Evolutionary conservation across 1,284 basidiomycete species (phyloP).

Genomic region (Entoloma clypeatum): DNA sequence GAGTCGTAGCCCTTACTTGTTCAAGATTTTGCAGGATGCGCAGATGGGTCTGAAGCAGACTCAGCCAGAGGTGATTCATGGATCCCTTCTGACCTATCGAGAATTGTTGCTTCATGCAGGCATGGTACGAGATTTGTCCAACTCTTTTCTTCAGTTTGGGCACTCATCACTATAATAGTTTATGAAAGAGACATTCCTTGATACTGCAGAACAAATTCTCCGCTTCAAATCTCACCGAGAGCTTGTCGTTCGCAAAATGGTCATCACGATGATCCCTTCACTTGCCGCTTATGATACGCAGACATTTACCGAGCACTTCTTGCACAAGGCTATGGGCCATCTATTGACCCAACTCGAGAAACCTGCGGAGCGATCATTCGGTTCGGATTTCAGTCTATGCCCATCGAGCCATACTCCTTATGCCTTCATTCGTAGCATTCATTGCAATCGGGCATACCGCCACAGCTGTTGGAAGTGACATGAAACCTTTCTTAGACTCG

Average conservation of each 20-base stretch:
- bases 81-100: constrained; percentile 89
- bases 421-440: constrained; percentile 59
- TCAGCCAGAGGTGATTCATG: constrained; percentile 87
- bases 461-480: constrained; percentile 87
- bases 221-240: constrained; percentile 88
- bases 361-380: constrained; percentile 85
- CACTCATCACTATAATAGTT: constrained; percentile 50
- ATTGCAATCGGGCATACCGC: constrained; percentile 97
- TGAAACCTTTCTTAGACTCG: constrained; percentile 93
- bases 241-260: constrained; percentile 83
- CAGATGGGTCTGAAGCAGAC: constrained; percentile 81
- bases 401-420: constrained; percentile 9
- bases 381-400: constrained; percentile 36
- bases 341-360: constrained; percentile 86
- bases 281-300: constrained; percentile 93
- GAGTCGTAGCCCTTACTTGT: constrained; percentile 63
- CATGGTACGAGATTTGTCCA: constrained; percentile 58
- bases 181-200: constrained; percentile 88
- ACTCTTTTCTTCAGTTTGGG: neutral
- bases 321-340: constrained; percentile 91
- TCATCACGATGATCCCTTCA: constrained; percentile 90
- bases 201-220: constrained; percentile 90
- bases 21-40: constrained; percentile 85
- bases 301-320: constrained; percentile 84
- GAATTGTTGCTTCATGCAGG: constrained; percentile 92